Evolutionary conservation across 73 alveolate genomes (phyloP).

Genomic region (Blepharisma stoltei): DNA sequence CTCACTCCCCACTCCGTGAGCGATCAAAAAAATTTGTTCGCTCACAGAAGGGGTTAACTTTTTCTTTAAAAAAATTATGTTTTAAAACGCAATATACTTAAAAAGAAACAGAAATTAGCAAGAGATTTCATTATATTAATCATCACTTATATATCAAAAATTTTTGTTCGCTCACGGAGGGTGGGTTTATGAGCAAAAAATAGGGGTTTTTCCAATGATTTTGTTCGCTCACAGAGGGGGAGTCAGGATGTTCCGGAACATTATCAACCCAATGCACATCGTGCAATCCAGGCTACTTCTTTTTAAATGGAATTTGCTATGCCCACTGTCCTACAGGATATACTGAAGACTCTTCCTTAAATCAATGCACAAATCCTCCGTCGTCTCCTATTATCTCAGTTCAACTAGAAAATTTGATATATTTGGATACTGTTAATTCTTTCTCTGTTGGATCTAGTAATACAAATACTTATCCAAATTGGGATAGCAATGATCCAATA

Average conservation of each 20-base stretch:
- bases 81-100: too few relatives aligned
- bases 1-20: too few relatives aligned
- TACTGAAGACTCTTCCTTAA: not conserved
- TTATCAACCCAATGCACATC: not conserved
- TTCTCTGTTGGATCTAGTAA: not conserved
- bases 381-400: not conserved
- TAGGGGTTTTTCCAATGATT: too few relatives aligned
- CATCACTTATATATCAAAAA: too few relatives aligned
- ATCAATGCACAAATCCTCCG: not conserved
- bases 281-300: not conserved
- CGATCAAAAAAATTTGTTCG: too few relatives aligned
- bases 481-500: constrained; percentile 10
- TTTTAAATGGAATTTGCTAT: not conserved
- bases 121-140: too few relatives aligned
- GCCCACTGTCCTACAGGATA: constrained; percentile 2
- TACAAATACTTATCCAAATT: not conserved
- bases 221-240: too few relatives aligned
- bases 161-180: too few relatives aligned
- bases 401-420: not conserved
- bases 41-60: too few relatives aligned
- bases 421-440: not conserved
- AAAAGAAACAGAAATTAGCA: too few relatives aligned
- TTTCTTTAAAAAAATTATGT: too few relatives aligned
- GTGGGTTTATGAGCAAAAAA: too few relatives aligned
- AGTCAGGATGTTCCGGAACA: not conserved